Evolutionary conservation across 2,329 filamentous ascomycete species (phyloP).

Genomic region (Clonostachys rhizophaga): DNA sequence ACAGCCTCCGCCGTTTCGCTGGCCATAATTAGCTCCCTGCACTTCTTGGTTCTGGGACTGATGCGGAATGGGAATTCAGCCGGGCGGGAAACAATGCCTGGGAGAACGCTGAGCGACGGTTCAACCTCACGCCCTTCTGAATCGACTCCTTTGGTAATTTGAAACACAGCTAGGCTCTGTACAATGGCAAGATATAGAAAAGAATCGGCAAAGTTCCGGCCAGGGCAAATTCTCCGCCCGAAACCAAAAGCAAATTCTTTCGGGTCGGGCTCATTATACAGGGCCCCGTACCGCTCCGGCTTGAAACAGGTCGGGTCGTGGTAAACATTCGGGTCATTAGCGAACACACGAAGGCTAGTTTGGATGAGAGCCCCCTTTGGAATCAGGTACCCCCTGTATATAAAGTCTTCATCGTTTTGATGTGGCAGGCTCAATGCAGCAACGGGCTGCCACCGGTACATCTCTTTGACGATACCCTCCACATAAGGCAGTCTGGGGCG

Average conservation of each 20-base stretch:
- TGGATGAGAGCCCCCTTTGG: conserved; percentile 13
- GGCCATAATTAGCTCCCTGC: not conserved
- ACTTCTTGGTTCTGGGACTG: not conserved
- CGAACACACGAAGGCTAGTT: conserved; percentile 14
- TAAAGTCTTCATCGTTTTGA: conserved; percentile 19
- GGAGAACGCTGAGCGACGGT: not conserved
- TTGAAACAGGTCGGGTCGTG: conserved; percentile 24
- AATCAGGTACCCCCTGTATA: conserved; percentile 15
- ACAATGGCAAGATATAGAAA: conserved; percentile 22
- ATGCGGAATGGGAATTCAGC: conserved; percentile 1
- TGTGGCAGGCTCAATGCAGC: conserved; percentile 26
- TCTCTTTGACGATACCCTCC: conserved; percentile 17
- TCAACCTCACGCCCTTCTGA: conserved; percentile 1
- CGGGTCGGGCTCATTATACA: conserved; percentile 14
- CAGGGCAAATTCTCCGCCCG: conserved; percentile 22
- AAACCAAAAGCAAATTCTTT: conserved; percentile 18
- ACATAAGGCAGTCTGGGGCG: conserved; percentile 16
- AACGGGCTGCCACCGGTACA: conserved; percentile 13
- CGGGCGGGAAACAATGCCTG: conserved; percentile 8
- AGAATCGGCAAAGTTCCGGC: conserved; percentile 14
- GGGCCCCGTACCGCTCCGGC: conserved; percentile 16
- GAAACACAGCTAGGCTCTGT: conserved; percentile 37
- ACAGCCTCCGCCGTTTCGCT: not conserved
- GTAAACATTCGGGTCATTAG: conserved; percentile 36
- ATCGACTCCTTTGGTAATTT: conserved; percentile 17